These are phyloP conservation scores for Drechslerella coelobrocha DNA, from an alignment of 2,329 filamentous ascomycete genomes.

Conservation along the genomic window DNA sequence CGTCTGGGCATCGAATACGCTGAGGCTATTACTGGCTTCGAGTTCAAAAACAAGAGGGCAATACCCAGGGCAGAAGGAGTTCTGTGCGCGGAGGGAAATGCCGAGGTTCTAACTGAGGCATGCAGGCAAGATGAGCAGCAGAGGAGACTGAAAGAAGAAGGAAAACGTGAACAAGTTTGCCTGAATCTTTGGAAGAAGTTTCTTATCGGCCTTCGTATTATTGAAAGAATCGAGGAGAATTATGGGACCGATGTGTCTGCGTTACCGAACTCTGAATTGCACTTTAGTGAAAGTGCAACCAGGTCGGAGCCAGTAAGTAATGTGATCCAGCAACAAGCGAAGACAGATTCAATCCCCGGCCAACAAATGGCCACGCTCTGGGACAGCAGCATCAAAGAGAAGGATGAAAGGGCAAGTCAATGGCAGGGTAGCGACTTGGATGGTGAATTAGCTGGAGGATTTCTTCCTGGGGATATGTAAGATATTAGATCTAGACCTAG, in stretches of 20 bases:
- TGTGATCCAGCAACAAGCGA: background rate
- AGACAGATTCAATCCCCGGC: too few relatives aligned
- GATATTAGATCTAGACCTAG: background rate
- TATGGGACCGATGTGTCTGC: slow-evolving; percentile 57
- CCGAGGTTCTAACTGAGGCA: slow-evolving; percentile 61
- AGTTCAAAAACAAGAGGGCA: slow-evolving; percentile 85
- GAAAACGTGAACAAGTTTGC: slow-evolving; percentile 28
- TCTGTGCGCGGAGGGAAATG: slow-evolving; percentile 74
- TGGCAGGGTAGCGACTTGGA: too few relatives aligned
- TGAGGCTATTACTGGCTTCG: slow-evolving; percentile 87
- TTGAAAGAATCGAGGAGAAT: slow-evolving; percentile 71
- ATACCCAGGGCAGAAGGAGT: slow-evolving; percentile 81
- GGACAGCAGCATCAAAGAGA: too few relatives aligned
- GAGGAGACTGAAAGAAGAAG: slow-evolving; percentile 24
- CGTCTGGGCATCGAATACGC: slow-evolving; percentile 83
- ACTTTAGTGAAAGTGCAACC: background rate
- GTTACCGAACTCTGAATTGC: background rate
- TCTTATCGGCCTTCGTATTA: slow-evolving; percentile 70
- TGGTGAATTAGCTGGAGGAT: too few relatives aligned
- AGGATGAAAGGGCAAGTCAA: too few relatives aligned
- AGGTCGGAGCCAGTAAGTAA: background rate
- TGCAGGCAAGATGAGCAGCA: slow-evolving; percentile 36
- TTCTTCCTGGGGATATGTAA: slow-evolving; percentile 29
- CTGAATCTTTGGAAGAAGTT: slow-evolving; percentile 68
- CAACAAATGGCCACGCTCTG: too few relatives aligned